Conservation (phyloP, 2,329 filamentous ascomycete species). For the Penicillium oxalicum region DNA sequence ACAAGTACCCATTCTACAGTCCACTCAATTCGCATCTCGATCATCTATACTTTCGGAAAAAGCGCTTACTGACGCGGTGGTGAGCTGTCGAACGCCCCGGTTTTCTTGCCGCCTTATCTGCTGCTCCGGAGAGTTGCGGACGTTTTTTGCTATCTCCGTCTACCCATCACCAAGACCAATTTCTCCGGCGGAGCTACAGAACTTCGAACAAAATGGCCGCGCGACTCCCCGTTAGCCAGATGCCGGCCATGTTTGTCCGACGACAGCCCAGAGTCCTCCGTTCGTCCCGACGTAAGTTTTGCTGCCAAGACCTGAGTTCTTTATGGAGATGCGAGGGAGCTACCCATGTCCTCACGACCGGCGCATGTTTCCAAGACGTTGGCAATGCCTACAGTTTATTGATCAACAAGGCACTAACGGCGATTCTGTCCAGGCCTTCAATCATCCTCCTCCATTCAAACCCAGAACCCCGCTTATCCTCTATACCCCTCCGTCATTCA, state of each 20-base stretch:
- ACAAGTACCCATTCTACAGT: conserved; percentile 9
- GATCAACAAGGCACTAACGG: conserved; percentile 7
- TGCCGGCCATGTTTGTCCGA: conserved; percentile 31
- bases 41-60: conserved; percentile 8
- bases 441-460: conserved; percentile 30
- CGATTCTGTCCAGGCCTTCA: conserved; percentile 25
- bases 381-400: neutral
- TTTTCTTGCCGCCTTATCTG: conserved; percentile 17
- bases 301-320: conserved; percentile 1
- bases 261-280: conserved; percentile 28
- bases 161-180: conserved; percentile 8
- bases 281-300: conserved; percentile 32
- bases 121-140: conserved; percentile 18
- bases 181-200: conserved; percentile 6
- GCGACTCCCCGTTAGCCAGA: conserved; percentile 27
- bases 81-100: conserved; percentile 23
- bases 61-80: conserved; percentile 20
- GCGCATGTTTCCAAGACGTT: neutral
- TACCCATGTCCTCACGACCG: neutral
- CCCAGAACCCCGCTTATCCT: conserved; percentile 43
- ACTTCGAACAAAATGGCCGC: conserved; percentile 28
- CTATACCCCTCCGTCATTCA: conserved; percentile 72
- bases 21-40: conserved; percentile 8
- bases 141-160: conserved; percentile 11
- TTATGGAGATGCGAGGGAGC: neutral